Evolutionary conservation across 2,329 filamentous ascomycete genomes (phyloP).

Genomic region (Cladosporium cucumerinum): DNA sequence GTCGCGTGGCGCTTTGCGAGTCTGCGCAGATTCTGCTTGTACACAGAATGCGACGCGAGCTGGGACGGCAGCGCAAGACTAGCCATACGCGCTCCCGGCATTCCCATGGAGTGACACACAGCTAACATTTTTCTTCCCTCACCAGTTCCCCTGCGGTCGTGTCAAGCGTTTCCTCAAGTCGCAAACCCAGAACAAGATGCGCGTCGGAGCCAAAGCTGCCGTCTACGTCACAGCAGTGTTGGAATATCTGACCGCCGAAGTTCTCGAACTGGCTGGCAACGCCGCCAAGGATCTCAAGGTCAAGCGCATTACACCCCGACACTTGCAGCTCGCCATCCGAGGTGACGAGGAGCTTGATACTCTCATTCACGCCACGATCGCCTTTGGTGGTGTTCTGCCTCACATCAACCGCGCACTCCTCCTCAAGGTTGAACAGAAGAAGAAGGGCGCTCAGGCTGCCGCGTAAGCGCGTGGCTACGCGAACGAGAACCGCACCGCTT

Average conservation of each 20-base stretch:
- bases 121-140: constrained; percentile 16
- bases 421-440: constrained; percentile 96
- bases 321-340: constrained; percentile 95
- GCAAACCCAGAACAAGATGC: constrained; percentile 99
- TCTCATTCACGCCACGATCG: constrained; percentile 94
- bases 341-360: constrained; percentile 98
- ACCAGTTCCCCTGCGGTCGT: constrained; percentile 95
- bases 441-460: constrained; percentile 61
- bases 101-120: constrained; percentile 2
- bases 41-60: not conserved
- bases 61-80: constrained; percentile 2
- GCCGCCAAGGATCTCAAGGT: constrained; percentile 99
- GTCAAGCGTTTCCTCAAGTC: constrained; percentile 99
- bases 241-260: constrained; percentile 96
- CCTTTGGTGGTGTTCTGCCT: constrained; percentile 94
- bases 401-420: constrained; percentile 98
- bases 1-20: not conserved
- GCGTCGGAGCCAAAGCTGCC: constrained; percentile 95
- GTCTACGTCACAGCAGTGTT: constrained; percentile 98
- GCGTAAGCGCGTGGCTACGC: not conserved
- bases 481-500: not conserved
- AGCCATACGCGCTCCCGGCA: not conserved
- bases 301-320: constrained; percentile 98
- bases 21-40: not conserved
- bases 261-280: constrained; percentile 95